Evolutionary conservation across 768 basidiomycete species (phyloP), one percentile per base, ranked within the genome.

Genomic region (Coprinopsis cinerea): DNA sequence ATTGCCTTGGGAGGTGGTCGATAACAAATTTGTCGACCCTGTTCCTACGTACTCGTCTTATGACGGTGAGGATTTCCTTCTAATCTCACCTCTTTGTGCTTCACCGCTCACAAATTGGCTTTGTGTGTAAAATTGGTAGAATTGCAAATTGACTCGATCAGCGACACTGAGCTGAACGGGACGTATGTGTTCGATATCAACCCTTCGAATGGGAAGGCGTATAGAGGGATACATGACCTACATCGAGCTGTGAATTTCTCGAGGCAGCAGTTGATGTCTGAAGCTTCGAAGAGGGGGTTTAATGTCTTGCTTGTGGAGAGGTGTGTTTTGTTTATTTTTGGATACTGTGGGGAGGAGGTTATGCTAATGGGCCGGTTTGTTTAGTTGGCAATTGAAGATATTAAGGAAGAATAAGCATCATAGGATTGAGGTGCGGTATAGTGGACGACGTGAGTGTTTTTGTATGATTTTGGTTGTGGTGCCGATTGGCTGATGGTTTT

Each of bases 1-100:
- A 59, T 67, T 67, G 7, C 78, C 85, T 30, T 90, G 88, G 88
- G 88, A 90, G 67, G 86, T 89, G 35, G 82, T 88, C 24, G 81
- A 81, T 51, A 79, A 73, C 59, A 78, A 76, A 58, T 65, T 70
- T 26, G 78, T 90, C 43, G 76, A 81, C 40, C 81, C 87, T 22
- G 76, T 88, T 13, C 70, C 77, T 15, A 78, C 76, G 64, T 85
- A 79, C 63, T 75, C 79, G 54, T 80, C 79, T 46, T 78, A 84
- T 54, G 73, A 75, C 60, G 81, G 81, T 81, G 51, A 41, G 73
- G 2, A 7, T 15, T 26, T 44, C 44, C 15, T 7, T 14, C 25
- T 35, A 6, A 32, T 25, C 20, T 43, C 4, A 46, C 34, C 15
- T 28, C n/a, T 17, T 35, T 27, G 23, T 48, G 32, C 27, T 52